These are phyloP conservation scores for Comarum palustre DNA, from an alignment of 306 rosid genomes.

Conservation along the genomic window DNA sequence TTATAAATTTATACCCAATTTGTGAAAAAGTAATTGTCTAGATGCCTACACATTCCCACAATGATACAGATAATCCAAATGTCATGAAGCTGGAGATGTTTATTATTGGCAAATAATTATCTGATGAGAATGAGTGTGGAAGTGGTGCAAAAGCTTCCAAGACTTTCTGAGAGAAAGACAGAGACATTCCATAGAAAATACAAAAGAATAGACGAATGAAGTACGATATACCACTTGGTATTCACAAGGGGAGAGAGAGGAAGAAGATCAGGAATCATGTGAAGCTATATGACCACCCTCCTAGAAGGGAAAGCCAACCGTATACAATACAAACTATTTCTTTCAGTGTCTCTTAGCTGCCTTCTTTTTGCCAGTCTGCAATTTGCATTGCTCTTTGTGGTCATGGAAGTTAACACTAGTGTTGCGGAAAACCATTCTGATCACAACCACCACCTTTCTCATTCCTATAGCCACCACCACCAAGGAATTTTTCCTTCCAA, in stretches of 20 bases:
- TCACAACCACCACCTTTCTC: slow-evolving; percentile 30
- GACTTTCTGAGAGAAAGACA: slow-evolving; percentile 34
- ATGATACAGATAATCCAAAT: background rate
- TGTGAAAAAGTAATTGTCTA: slow-evolving; percentile 16
- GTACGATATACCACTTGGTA: slow-evolving; percentile 32
- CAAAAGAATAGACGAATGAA: slow-evolving; percentile 42
- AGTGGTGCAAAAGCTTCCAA: slow-evolving; percentile 37
- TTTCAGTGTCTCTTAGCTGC: slow-evolving; percentile 23
- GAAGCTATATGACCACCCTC: slow-evolving; percentile 13
- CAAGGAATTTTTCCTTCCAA: slow-evolving; percentile 49
- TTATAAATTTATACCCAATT: background rate
- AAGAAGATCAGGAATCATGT: slow-evolving; percentile 22
- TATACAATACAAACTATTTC: slow-evolving; percentile 25
- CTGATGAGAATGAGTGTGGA: slow-evolving; percentile 12
- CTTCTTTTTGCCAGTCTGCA: slow-evolving; percentile 17
- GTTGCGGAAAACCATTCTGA: slow-evolving; percentile 28
- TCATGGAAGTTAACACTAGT: slow-evolving; percentile 64
- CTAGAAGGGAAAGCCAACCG: slow-evolving; percentile 23
- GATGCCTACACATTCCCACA: background rate
- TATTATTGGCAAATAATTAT: slow-evolving; percentile 11
- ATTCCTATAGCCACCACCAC: slow-evolving; percentile 24
- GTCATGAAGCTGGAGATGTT: background rate
- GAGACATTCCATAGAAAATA: slow-evolving; percentile 44
- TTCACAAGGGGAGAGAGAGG: slow-evolving; percentile 38
- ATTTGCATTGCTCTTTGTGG: slow-evolving; percentile 32